Conservation (phyloP, 2,329 filamentous ascomycete species). For the Fusarium sp. region DNA sequence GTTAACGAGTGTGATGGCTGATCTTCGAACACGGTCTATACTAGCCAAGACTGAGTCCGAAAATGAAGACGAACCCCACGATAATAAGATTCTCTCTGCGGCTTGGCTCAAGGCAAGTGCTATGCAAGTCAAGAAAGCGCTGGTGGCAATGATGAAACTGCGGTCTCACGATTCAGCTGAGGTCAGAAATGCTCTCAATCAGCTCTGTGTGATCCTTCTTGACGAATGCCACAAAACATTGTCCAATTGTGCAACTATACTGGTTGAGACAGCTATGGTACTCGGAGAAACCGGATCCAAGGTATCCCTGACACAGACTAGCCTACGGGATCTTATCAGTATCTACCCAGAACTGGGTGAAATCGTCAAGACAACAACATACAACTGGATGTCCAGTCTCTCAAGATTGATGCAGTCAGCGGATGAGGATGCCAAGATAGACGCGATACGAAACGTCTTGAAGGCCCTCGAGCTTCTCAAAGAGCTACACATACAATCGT, state of each 20-base stretch:
- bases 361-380: slow-evolving; percentile 75
- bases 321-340: slow-evolving; percentile 69
- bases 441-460: slow-evolving; percentile 79
- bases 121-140: slow-evolving; percentile 83
- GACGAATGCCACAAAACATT: slow-evolving; percentile 83
- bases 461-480: slow-evolving; percentile 75
- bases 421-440: slow-evolving; percentile 81
- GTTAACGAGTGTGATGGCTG: slow-evolving; percentile 66
- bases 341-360: slow-evolving; percentile 72
- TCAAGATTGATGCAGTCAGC: slow-evolving; percentile 85
- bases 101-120: slow-evolving; percentile 84
- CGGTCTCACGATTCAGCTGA: slow-evolving; percentile 76
- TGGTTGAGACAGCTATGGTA: slow-evolving; percentile 84
- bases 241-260: slow-evolving; percentile 72
- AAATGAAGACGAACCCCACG: slow-evolving; percentile 34
- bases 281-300: slow-evolving; percentile 65
- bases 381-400: slow-evolving; percentile 84
- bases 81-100: slow-evolving; percentile 55
- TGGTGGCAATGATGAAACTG: slow-evolving; percentile 81
- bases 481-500: slow-evolving; percentile 71
- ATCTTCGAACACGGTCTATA: slow-evolving; percentile 64
- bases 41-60: slow-evolving; percentile 51
- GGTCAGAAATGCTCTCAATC: slow-evolving; percentile 74
- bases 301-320: slow-evolving; percentile 56
- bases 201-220: slow-evolving; percentile 78